Evolutionary conservation across 495 filamentous ascomycete genomes (phyloP), one percentile per base, ranked within the genome.

Genomic region (Hypoxylon fragiforme): DNA sequence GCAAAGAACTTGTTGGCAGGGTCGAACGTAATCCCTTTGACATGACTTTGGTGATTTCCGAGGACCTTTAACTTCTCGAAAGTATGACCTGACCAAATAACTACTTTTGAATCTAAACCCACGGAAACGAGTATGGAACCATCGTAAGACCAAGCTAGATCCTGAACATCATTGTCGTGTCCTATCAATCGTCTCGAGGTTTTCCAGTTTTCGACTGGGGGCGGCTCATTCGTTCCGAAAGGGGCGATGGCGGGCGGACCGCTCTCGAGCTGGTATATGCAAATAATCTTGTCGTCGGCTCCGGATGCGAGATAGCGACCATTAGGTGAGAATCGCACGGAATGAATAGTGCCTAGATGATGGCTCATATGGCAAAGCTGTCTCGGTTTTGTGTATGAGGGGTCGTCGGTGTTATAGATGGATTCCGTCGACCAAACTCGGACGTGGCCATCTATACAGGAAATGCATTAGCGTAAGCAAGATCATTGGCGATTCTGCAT

Each of bases 1-100:
- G 94, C 94, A 72, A 99, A 99, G 76, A 95, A 97, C 66, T 97
- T 97, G 73, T 97, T 97, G 14, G 95, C 95, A 1, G 94, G 94
- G 64, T 99, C 94, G 65, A 99, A 99, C 1, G 91, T 95, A 63
- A 99, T 89, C 18, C 94, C 94, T 70, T 99, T 99, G 67, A 99
- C 95, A 64, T 97, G 94, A 64, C 91, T 96, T 65, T 95, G 89
- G 63, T 99, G 94, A 32, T 89, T 82, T 6, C 88, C 83, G 8
- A 99, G 75, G 2, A 87, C 90, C 77, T 97, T 97, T 44, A 99
- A 78, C 74, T 95, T 97, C 71, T 99, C 94, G 60, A 99, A 99
- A 13, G 92, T 97, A 70, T 91, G 85, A 12, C 94, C 94, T 1
- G 91, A 96, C 94, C 94, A 99, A 11, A 97, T 87, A 36, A 99